Conservation (phyloP, 2,329 filamentous ascomycete genomes). For the Claviceps sp. region DNA sequence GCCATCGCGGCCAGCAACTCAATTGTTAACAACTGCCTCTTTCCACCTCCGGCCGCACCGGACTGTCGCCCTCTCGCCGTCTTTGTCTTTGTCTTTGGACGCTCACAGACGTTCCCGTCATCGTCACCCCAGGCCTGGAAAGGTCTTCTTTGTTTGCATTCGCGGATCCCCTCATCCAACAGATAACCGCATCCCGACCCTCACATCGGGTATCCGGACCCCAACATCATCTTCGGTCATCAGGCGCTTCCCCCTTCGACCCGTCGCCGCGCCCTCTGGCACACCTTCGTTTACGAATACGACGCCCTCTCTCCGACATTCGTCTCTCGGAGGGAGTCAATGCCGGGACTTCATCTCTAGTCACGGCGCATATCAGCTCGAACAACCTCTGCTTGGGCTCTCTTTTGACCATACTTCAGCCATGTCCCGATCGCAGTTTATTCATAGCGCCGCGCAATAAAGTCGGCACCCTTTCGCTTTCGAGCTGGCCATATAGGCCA, state of each 20-base stretch:
- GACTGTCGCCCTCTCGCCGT: background rate
- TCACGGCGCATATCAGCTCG: background rate
- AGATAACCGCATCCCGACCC: background rate
- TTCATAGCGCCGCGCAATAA: constrained; percentile 16
- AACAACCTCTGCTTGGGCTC: too few relatives aligned
- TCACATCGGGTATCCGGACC: background rate
- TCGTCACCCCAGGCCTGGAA: background rate
- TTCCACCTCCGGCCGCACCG: background rate
- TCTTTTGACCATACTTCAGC: constrained; percentile 6
- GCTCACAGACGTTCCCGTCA: background rate
- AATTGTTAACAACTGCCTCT: background rate
- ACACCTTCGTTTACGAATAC: background rate
- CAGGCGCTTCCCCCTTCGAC: background rate
- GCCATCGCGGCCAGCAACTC: background rate
- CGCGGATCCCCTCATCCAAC: background rate
- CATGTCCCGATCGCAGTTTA: constrained; percentile 17
- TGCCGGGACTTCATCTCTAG: background rate
- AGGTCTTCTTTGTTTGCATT: background rate
- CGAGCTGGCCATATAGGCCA: constrained; percentile 17
- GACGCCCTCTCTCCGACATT: background rate
- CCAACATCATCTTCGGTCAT: background rate
- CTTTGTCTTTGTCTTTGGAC: background rate
- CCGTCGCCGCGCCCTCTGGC: too few relatives aligned
- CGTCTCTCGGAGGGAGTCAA: background rate
- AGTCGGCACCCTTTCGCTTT: constrained; percentile 15